A percentile compares a stretch with the other conserved stretches of the same genome.
Conservation (phyloP, 345 rosid species). For the Acer yangbiense region DNA sequence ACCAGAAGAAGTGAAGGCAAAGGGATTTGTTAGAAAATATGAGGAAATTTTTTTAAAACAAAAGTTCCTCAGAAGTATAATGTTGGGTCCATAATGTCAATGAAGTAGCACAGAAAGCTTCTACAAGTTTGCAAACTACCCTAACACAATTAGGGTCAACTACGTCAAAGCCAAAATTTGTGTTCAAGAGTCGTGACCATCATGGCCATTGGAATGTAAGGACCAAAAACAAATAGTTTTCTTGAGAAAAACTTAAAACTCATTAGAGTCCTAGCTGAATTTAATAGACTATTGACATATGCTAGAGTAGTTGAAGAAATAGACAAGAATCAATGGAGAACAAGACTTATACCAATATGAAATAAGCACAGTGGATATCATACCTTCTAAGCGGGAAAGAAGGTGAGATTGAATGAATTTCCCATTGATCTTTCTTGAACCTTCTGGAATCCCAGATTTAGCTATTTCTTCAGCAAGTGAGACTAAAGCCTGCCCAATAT, state of each 20-base stretch:
- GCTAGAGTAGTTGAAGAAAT: slow-evolving; percentile 2
- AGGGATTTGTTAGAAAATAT: slow-evolving; percentile 1
- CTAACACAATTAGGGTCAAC: no score
- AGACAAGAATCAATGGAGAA: not conserved
- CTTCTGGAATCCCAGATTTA: slow-evolving; percentile 58
- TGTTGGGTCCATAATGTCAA: not conserved
- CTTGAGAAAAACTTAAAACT: not conserved
- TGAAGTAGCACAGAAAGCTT: not conserved
- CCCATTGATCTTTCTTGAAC: slow-evolving; percentile 85
- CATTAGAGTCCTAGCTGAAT: not conserved
- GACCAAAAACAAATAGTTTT: not conserved
- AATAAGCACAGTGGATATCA: not conserved
- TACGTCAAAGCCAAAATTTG: not conserved
- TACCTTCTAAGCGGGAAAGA: slow-evolving; percentile 71
- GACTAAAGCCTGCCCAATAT: slow-evolving; percentile 29
- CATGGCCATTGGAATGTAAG: not conserved
- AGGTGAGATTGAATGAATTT: slow-evolving; percentile 88
- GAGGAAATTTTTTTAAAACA: not conserved
- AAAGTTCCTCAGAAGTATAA: not conserved
- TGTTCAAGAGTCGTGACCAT: not conserved
- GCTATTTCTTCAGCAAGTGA: slow-evolving; percentile 74
- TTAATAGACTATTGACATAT: not conserved
- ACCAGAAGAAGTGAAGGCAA: slow-evolving; percentile 6
- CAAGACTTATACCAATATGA: not conserved
- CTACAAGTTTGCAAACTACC: not conserved